Evolutionary conservation across 306 rosid species (phyloP), one percentile per base, ranked within the genome.

Genomic region (Vigna reflexopilosa): DNA sequence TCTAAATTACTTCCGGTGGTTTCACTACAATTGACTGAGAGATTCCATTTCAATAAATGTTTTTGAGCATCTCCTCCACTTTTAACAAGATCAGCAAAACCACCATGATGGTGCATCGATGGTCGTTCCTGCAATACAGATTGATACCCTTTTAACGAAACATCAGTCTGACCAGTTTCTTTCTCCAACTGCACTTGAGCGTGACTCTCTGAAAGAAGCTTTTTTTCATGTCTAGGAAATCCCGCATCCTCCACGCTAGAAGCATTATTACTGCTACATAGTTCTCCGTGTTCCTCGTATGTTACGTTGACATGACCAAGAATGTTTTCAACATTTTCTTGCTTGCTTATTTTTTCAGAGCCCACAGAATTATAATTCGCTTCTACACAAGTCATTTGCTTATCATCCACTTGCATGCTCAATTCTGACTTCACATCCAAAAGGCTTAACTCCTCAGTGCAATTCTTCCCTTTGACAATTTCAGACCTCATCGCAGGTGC

Each of bases 31-130:
- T 63, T 55, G 72, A 58, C 61, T 58, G 81, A 32, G 64, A 75
- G 49, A 76, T 40, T 77, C 19, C 52, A 72, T n/a, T 49, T 79
- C 19, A 76, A 42, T 19, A 70, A 81, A 58, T 70, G 80, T 57
- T 38, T 50, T 28, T 36, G 76, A 81, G 61, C 80, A 84, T 86
- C 85, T 77, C 71, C 79, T 62, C 61, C 84, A 77, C n/a, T 67
- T 49, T 19, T 81, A 77, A 70, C 75, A 63, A 62, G 73, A 52
- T 62, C 77, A 62, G 20, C 76, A 61, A 49, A 54, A 62, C 63
- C 80, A 71, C 51, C 69, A 47, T 87, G 75, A 58, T 55, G 49
- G n/a, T 26, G 9, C 50, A 57, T 68, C 71, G 84, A 70, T 84
- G 34, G 79, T 32, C 72, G 59, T 68, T 71, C 82, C 72, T 58